Conservation (phyloP, 2,329 filamentous ascomycete genomes). For the Xylariaceae sp. region DNA sequence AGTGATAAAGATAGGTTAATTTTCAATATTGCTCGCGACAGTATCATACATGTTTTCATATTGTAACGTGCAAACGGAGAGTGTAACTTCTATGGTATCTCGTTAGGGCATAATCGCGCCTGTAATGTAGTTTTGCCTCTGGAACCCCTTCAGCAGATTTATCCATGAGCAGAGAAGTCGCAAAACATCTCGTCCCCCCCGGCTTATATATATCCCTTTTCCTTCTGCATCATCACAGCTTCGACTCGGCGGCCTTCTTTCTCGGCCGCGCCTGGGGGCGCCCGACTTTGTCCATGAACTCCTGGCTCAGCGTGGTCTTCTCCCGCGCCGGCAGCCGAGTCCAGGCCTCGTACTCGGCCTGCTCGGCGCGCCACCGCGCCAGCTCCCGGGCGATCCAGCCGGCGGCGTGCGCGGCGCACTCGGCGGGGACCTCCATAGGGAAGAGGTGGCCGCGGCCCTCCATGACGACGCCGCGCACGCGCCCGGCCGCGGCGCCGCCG, state of each 20-base stretch:
- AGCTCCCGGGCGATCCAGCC: constrained; percentile 65
- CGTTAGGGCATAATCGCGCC: no score
- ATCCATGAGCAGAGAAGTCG: no score
- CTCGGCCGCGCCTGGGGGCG: constrained; percentile 24
- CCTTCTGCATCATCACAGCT: constrained; percentile 24
- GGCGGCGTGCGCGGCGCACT: constrained; percentile 67
- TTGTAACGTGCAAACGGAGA: no score
- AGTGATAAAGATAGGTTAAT: no score
- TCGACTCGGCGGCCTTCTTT: constrained; percentile 27
- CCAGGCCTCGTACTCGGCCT: constrained; percentile 64
- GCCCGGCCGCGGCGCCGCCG: constrained; percentile 66
- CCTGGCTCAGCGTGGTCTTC: constrained; percentile 62
- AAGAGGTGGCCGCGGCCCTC: constrained; percentile 77
- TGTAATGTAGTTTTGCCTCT: no score
- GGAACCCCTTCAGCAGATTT: no score
- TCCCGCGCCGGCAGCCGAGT: constrained; percentile 52
- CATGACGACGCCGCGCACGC: constrained; percentile 70
- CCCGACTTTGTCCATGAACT: constrained; percentile 61
- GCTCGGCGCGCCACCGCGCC: constrained; percentile 60
- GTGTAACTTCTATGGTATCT: no score
- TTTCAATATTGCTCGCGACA: no score
- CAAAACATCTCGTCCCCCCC: background rate
- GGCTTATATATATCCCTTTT: background rate
- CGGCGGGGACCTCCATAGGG: constrained; percentile 76
- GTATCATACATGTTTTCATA: no score